These are phyloP conservation scores for Volvariella surrecta DNA, from an alignment of 1,284 basidiomycete species.

Conservation along the genomic window DNA sequence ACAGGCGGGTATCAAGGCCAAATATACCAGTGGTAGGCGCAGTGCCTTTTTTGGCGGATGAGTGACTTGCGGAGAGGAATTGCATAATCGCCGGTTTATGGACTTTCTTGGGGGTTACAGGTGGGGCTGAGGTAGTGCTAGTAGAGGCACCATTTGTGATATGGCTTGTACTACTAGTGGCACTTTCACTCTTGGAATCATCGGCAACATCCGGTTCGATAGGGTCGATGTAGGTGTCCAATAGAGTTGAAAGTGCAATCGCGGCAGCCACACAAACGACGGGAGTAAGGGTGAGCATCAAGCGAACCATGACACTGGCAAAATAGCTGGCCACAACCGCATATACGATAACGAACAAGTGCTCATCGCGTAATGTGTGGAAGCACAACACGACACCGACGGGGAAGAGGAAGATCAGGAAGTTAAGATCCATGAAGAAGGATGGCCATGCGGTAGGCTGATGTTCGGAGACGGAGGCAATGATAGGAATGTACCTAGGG, in stretches of 20 bases:
- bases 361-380: constrained; percentile 91
- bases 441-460: constrained; percentile 99
- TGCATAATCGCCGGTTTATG: constrained; percentile 43
- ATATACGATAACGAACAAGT: constrained; percentile 99
- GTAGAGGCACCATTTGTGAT: constrained; percentile 19
- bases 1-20: constrained; percentile 76
- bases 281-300: constrained; percentile 90
- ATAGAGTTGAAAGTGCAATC: constrained; percentile 81
- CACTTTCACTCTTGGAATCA: constrained; percentile 21
- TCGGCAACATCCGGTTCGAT: constrained; percentile 43
- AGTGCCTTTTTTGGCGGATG: constrained; percentile 28
- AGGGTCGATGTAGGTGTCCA: constrained; percentile 86
- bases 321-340: constrained; percentile 96
- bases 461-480: constrained; percentile 99
- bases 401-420: constrained; percentile 97
- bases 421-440: constrained; percentile 99
- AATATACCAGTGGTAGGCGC: constrained; percentile 59
- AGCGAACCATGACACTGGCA: constrained; percentile 97
- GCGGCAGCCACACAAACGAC: constrained; percentile 90
- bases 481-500: constrained; percentile 88
- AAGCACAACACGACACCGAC: constrained; percentile 94
- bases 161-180: constrained; percentile 11
- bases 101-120: constrained; percentile 35
- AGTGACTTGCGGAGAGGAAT: constrained; percentile 16
- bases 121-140: constrained; percentile 18